A percentile compares a stretch with the other conserved stretches of the same genome.
Evolutionary conservation across 176 grass and related monocot genomes (phyloP).

Genomic region (Aegilops longissima): DNA sequence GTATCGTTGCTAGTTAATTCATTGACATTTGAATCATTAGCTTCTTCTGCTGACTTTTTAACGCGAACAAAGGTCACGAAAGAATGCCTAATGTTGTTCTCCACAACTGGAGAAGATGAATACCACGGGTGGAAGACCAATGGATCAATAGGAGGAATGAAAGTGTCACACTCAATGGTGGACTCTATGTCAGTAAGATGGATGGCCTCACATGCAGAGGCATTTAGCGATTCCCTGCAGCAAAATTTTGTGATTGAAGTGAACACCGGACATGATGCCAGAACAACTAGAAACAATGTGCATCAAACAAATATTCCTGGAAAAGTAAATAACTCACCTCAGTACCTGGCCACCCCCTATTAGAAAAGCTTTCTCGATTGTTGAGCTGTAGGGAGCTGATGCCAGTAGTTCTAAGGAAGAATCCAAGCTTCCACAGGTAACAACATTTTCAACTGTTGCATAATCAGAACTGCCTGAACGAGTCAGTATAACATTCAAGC

Average conservation of each 20-base stretch:
- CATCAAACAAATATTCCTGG: neutral
- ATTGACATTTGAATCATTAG: slow-evolving; percentile 23
- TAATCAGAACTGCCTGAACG: slow-evolving; percentile 81
- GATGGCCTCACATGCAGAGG: slow-evolving; percentile 77
- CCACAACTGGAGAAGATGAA: slow-evolving; percentile 72
- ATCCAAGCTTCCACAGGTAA: slow-evolving; percentile 74
- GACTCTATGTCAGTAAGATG: slow-evolving; percentile 76
- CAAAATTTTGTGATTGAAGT: neutral
- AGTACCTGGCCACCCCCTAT: slow-evolving; percentile 80
- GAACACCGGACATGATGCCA: neutral
- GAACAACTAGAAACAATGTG: neutral
- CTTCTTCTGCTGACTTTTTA: slow-evolving; percentile 38
- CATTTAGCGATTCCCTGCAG: slow-evolving; percentile 69
- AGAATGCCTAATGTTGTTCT: slow-evolving; percentile 71
- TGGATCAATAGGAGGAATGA: slow-evolving; percentile 59
- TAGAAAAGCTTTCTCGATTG: slow-evolving; percentile 79
- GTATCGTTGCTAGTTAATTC: neutral
- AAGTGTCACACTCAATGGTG: slow-evolving; percentile 73
- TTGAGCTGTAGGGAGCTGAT: slow-evolving; percentile 67
- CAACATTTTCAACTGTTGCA: slow-evolving; percentile 64
- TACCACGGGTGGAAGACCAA: slow-evolving; percentile 78
- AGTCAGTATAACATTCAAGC: slow-evolving; percentile 84
- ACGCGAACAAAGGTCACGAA: slow-evolving; percentile 70
- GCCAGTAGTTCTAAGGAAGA: slow-evolving; percentile 75
- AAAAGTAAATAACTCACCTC: slow-evolving; percentile 45